Base-by-base conservation (phyloP, 2,329 filamentous ascomycete species). In the Colletotrichum lupini region DNA sequence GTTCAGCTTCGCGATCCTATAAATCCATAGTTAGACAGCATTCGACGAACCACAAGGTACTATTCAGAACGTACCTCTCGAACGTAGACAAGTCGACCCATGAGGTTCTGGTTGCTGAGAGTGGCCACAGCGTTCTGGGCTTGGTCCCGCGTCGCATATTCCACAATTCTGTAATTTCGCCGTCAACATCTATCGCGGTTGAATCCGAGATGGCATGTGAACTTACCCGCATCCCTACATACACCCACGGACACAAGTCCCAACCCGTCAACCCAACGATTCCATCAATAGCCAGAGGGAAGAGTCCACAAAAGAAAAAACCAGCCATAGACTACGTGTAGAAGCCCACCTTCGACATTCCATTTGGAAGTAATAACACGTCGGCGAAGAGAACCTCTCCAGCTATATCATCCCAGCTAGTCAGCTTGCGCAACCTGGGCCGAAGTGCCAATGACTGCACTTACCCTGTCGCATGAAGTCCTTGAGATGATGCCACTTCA, bases 291-390 rank as follows among this genome's bases (percentile, higher is more conserved):
- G 82, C 84, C 86, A 84, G 85, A 87, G 84, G 80, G 82, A 85
- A 87, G 87, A 85, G 86, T 89, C 81, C 79, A 93, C 91, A 93
- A 86, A 93, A 89, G 69, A 91, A 89, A 37, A 91, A 91, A 91
- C 94, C 94, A 94, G 91, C 93, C 93, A 92, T 86, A 91, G 92
- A 91, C 93, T 93, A 95, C 90, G 88, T 92, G 89, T 94, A 93
- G 90, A 92, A 92, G 95, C 94, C 95, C 95, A 98, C 96, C 96
- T 99, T 99, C 94, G 96, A 98, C 97, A 99, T 99, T 95, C 97
- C 97, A 91, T 99, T 99, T 83, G 97, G 97, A 93, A 99, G 95
- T 86, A 98, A 90, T 87, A 99, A 92, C 83, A 99, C 97, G 91
- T 99, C 97, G 89, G 97, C 97, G 88, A 98, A 99, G 88, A 98